Base-by-base conservation (phyloP, 2,329 filamentous ascomycete species). In the Diplodia scrobiculata region DNA sequence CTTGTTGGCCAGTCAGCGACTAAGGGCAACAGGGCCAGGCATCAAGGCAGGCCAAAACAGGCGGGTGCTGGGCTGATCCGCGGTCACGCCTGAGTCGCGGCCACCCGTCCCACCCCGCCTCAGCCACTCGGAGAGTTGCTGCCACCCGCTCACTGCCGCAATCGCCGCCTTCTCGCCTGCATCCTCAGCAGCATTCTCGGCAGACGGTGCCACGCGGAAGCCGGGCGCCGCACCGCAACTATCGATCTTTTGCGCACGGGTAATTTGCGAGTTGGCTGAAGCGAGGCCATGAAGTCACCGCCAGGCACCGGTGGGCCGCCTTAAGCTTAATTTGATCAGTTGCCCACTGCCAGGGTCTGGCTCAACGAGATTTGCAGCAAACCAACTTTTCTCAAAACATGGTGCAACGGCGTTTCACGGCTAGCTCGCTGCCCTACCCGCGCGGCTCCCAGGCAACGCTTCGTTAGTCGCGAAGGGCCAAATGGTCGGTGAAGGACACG, bases 261-360 rank as follows among this genome's bases (percentile, higher is more conserved):
- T n/a, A 9, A 4, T 25, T 13, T 13, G 2, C 51, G 27, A 17
- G 41, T 5, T 32, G 32, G 25, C 5, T 41, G 58, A 32, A 25
- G 58, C 47, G 17, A 32, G 59, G 19, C 38, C 38, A 62, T 62
- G 58, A 62, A 36, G 53, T 65, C 52, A 55, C 52, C 52, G 38
- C 41, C 58, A 59, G 55, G 55, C 55, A 59, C 55, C 5, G 17
- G 55, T 54, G 63, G 63, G 52, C 41, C 45, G 52, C 63, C 52
- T 65, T 65, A 65, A 65, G 63, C 63, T 65, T 65, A 65, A 50
- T 58, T 36, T 25, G 29, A 10, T 32, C 13, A 27, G 19, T 48
- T 25, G 25, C 21, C 14, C 38, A 32, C 38, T 6, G 34, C 38
- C 38, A 47, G 55, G 55, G 55, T 59, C 55, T 21, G 27, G 19